These are phyloP conservation scores for Fusarium verticillioides DNA, from an alignment of 2,329 filamentous ascomycete genomes.

Conservation along the genomic window DNA sequence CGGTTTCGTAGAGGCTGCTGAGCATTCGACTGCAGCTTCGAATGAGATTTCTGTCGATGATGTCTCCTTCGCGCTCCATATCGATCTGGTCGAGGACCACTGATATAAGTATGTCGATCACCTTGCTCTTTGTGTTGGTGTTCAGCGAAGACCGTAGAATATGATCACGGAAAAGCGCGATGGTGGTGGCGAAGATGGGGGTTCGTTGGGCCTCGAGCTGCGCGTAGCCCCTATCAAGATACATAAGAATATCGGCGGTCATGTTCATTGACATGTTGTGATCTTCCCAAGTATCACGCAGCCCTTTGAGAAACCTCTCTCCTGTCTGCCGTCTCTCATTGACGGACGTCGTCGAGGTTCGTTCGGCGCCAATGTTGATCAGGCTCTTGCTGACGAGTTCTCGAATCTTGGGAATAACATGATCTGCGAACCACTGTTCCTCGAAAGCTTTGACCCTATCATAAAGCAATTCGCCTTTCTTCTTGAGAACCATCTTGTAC, in stretches of 20 bases:
- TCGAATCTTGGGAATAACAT: slow-evolving; percentile 78
- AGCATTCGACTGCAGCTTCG: slow-evolving; percentile 90
- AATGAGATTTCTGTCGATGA: slow-evolving; percentile 85
- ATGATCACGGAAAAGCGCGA: slow-evolving; percentile 88
- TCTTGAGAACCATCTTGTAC: slow-evolving; percentile 92
- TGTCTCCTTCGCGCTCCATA: slow-evolving; percentile 90
- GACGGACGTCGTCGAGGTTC: slow-evolving; percentile 68
- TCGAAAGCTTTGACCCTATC: slow-evolving; percentile 84
- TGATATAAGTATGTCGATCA: slow-evolving; percentile 80
- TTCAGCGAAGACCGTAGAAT: slow-evolving; percentile 74
- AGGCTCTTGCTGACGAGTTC: slow-evolving; percentile 77
- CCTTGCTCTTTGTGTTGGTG: slow-evolving; percentile 57
- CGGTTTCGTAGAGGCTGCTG: slow-evolving; percentile 84
- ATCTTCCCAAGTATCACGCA: slow-evolving; percentile 85
- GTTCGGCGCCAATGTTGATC: slow-evolving; percentile 67
- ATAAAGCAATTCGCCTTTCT: slow-evolving; percentile 85
- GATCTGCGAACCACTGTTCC: slow-evolving; percentile 78
- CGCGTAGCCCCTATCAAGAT: slow-evolving; percentile 89
- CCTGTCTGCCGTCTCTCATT: slow-evolving; percentile 84
- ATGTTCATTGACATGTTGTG: slow-evolving; percentile 96
- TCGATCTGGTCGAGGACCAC: slow-evolving; percentile 91
- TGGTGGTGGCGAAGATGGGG: slow-evolving; percentile 84
- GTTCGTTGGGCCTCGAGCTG: slow-evolving; percentile 73
- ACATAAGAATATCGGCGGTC: slow-evolving; percentile 97
- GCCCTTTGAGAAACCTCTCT: slow-evolving; percentile 80